Evolutionary conservation across 2,329 filamentous ascomycete species (phyloP), one percentile per base, ranked within the genome.

Genomic region (Sporothrix schenckii): DNA sequence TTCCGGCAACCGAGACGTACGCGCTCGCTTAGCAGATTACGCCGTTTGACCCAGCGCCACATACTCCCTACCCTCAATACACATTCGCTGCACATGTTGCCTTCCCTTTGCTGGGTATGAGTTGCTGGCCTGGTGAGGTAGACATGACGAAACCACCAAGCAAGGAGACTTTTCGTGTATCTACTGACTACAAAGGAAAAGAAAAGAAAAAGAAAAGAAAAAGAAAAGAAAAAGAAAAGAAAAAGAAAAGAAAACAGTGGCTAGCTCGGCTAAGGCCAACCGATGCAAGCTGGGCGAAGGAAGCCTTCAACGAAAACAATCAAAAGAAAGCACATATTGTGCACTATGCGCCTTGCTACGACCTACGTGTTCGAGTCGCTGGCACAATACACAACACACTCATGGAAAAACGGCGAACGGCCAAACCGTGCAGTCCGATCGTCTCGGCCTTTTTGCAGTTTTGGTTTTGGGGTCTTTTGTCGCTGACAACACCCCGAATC

Each of bases 381-480:
- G 56, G 34, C 27, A 58, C 30, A n/a, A 34, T 56, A 53, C 34
- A 60, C 56, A 60, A 50, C 47, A 58, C 47, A 58, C 47, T 44
- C 47, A 53, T 21, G 19, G 52, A 30, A n/a, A 69, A 63, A 34
- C 34, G 49, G 54, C 16, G 11, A 60, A 69, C 67, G 60, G 56
- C 67, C 30, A 58, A 44, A 24, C 30, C 41, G 66, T 47, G 39
- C 58, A n/a, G 58, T 21, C 11, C 52, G 54, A 69, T 54, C 52
- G 54, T 69, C 54, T 69, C 63, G 68, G 49, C 41, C 52, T 39
- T 61, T 53, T 27, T 63, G 34, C 34, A 7, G 34, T 7, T 58
- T 68, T 41, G 52, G n/a, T 39, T 60, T 13, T 68, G 39, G 24
- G 3, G 14, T 19, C 41, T 49, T 47, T 30, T 30, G 27, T n/a